These are phyloP conservation scores for Sherardia arvensis DNA, from an alignment of 257 asterid species.

Conservation along the genomic window DNA sequence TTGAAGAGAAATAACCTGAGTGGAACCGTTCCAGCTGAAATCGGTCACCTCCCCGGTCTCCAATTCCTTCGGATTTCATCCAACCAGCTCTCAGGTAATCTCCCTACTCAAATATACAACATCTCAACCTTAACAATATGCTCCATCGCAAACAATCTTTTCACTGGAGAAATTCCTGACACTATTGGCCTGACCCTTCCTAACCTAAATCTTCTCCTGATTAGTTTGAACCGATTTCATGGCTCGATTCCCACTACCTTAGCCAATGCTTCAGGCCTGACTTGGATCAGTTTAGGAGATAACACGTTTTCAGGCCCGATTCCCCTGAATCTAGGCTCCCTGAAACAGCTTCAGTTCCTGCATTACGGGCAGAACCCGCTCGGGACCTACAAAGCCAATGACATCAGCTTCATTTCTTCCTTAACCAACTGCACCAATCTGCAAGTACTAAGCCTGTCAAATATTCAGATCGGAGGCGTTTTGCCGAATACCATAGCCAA, in stretches of 20 bases:
- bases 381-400: slow-evolving; percentile 22
- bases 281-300: slow-evolving; percentile 7
- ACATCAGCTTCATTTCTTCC: slow-evolving; percentile 21
- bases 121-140: slow-evolving; percentile 1
- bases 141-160: slow-evolving; percentile 13
- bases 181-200: slow-evolving; percentile 9
- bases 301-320: slow-evolving; percentile 15
- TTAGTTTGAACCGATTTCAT: slow-evolving; percentile 9
- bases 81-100: slow-evolving; percentile 7
- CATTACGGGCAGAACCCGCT: slow-evolving; percentile 20
- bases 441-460: slow-evolving; percentile 8
- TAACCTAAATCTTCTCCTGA: neutral
- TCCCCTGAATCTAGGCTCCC: slow-evolving; percentile 12
- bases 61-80: slow-evolving; percentile 4
- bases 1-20: slow-evolving; percentile 10
- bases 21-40: slow-evolving; percentile 6
- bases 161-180: slow-evolving; percentile 5
- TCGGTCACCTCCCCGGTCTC: neutral
- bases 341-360: slow-evolving; percentile 10
- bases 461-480: slow-evolving; percentile 19
- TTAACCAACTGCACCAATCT: slow-evolving; percentile 28
- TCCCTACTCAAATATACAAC: slow-evolving; percentile 13
- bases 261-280: slow-evolving; percentile 16
- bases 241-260: slow-evolving; percentile 16
- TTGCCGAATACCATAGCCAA: slow-evolving; percentile 24